Evolutionary conservation across 768 basidiomycete genomes (phyloP).

Genomic region (Rhodotorula taiwanensis): DNA sequence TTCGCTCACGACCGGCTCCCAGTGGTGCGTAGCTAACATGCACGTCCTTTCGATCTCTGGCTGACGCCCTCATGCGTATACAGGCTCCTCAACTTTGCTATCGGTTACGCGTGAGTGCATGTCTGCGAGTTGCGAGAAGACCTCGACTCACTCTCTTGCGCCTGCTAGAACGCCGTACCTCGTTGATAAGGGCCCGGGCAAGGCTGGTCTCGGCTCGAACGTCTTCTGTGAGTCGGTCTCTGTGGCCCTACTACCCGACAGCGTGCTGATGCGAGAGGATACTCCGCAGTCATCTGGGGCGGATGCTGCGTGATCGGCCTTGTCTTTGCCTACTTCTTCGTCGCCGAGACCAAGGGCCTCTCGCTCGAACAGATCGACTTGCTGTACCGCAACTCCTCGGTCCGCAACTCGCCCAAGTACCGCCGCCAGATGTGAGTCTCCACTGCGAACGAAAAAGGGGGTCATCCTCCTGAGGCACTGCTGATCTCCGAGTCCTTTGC

Average conservation of each 20-base stretch:
- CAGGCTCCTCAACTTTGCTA: constrained; percentile 59
- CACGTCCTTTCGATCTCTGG: no score
- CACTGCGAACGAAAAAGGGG: neutral
- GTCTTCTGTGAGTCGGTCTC: constrained; percentile 55
- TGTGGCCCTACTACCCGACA: constrained; percentile 17
- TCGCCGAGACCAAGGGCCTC: constrained; percentile 49
- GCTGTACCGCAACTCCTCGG: constrained; percentile 63
- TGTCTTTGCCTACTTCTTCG: constrained; percentile 54
- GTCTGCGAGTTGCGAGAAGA: neutral
- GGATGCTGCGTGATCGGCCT: constrained; percentile 55
- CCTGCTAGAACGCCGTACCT: constrained; percentile 52
- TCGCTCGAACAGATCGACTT: constrained; percentile 49
- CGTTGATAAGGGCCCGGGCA: constrained; percentile 46
- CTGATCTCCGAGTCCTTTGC: neutral
- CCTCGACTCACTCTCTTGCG: constrained; percentile 50
- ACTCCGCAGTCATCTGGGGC: constrained; percentile 60
- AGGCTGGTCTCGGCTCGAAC: constrained; percentile 24
- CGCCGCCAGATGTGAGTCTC: constrained; percentile 32
- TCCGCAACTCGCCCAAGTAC: constrained; percentile 50
- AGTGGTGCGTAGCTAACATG: constrained; percentile 59
- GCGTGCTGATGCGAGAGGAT: constrained; percentile 59
- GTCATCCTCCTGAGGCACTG: neutral
- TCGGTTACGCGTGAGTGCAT: constrained; percentile 42
- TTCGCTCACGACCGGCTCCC: constrained; percentile 62
- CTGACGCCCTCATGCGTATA: no score